Evolutionary conservation across 78 protist species (phyloP), one percentile per base, ranked within the genome.

Genomic region (Dictyostelium purpureum): DNA sequence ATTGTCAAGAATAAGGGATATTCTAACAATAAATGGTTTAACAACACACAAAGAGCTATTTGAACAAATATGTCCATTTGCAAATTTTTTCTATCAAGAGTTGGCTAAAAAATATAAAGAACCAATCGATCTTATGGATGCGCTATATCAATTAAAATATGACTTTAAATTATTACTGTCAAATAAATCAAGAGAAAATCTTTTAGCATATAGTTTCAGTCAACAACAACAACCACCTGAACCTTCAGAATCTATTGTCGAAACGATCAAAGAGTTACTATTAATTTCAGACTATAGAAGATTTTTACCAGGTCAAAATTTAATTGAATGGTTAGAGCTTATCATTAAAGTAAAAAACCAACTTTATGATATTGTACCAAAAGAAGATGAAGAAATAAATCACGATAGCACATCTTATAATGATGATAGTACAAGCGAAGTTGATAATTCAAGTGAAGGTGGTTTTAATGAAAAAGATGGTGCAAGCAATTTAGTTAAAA

Each of bases 101-200:
- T 16, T 63, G 0, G 38, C 28, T 16, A 63, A 42, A 63, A 33
- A 33, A 33, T 18, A 63, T 33, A 1, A 37, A 18, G 71, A 63
- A 33, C 71, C 71, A 33, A 33, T 63, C 18, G 6, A 63, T 33
- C 71, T 33, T 33, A 63, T 63, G 71, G 40, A 18, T 4, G 31
- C 37, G 33, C 26, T 63, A 21, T 63, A 63, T 63, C 24, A 42
- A 18, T 33, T 21, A 33, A 42, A 33, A 19, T 63, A 33, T 63
- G 71, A 63, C 16, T 63, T 63, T 63, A 63, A 63, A 33, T 43
- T 33, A 63, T 63, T 63, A 33, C 40, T 63, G 26, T 63, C 71
- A 33, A 63, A 63, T 63, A 42, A 63, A 12, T 28, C 19, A 33
- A 63, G n/a, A 63, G n/a, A n/a, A n/a, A n/a, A n/a, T n/a, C n/a